Evolutionary conservation across 768 basidiomycete genomes (phyloP).

Genomic region (Flagelloscypha sp.): DNA sequence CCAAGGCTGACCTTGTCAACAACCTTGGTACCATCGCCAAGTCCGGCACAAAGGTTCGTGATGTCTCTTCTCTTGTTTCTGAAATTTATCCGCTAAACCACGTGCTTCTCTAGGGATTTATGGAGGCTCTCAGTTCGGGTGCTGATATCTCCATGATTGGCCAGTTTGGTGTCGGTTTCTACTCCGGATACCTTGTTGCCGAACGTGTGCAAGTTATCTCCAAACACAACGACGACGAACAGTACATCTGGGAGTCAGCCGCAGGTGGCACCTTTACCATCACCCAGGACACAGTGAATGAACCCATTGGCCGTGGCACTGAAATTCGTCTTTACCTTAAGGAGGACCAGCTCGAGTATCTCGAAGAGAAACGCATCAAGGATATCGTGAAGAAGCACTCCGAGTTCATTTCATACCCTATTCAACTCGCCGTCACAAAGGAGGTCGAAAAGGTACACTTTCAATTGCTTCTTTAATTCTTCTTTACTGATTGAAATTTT

Average conservation of each 20-base stretch:
- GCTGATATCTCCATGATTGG: constrained; percentile 96
- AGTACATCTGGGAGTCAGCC: constrained; percentile 99
- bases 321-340: constrained; percentile 91
- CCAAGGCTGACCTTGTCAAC: constrained; percentile 99
- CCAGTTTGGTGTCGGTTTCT: constrained; percentile 99
- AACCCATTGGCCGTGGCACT: constrained; percentile 86
- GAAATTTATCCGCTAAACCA: constrained; percentile 6
- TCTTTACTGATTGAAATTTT: constrained; percentile 6
- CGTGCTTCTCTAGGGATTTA: constrained; percentile 67
- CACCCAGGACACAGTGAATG: constrained; percentile 85
- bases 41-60: constrained; percentile 79
- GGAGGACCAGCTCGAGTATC: constrained; percentile 98
- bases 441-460: constrained; percentile 91
- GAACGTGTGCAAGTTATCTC: constrained; percentile 98
- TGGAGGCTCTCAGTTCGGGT: constrained; percentile 92
- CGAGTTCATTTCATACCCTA: constrained; percentile 99
- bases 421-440: constrained; percentile 96
- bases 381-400: constrained; percentile 99
- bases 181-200: constrained; percentile 98
- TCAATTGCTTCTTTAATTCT: neutral
- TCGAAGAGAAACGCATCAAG: constrained; percentile 99
- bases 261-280: constrained; percentile 99
- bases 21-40: constrained; percentile 95
- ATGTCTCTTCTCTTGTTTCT: constrained; percentile 3
- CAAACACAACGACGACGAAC: constrained; percentile 99